phyloP scores from a whole-genome alignment of 2,329 filamentous ascomycete genomes.

The Coniella lustricola region DNA sequence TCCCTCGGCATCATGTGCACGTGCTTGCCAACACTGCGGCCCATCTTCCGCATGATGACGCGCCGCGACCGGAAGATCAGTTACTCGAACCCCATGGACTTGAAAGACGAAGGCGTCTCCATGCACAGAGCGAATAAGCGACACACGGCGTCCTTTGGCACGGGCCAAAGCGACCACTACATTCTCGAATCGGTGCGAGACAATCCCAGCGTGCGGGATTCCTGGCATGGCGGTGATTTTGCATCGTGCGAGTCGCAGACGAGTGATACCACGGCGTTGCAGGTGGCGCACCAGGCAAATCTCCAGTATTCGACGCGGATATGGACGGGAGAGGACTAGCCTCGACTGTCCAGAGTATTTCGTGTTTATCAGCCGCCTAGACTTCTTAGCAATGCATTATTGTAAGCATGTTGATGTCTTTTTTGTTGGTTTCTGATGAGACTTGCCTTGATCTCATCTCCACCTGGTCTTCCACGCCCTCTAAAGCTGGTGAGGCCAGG shows the following conservation, averaged over 20 bases:
- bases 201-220: not conserved
- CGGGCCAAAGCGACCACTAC: not conserved
- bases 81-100: not conserved
- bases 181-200: not conserved
- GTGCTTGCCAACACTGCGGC: slow-evolving; percentile 5
- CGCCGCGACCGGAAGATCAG: not conserved
- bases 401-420: not conserved
- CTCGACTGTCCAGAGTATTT: too few relatives aligned
- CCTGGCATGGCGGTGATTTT: not conserved
- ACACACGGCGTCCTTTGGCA: not conserved
- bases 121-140: not conserved
- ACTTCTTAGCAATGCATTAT: too few relatives aligned
- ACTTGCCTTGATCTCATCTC: not conserved
- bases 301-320: not conserved
- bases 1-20: slow-evolving; percentile 5
- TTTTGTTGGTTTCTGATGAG: not conserved
- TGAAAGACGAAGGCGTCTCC: not conserved
- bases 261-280: not conserved
- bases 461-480: not conserved
- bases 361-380: not conserved
- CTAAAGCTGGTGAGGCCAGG: too few relatives aligned
- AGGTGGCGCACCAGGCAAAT: not conserved
- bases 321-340: too few relatives aligned
- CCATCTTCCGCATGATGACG: not conserved
- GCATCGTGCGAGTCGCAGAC: not conserved